Conservation (phyloP, 2,329 filamentous ascomycete genomes). For the Zelopaecilomyces penicillatus region DNA sequence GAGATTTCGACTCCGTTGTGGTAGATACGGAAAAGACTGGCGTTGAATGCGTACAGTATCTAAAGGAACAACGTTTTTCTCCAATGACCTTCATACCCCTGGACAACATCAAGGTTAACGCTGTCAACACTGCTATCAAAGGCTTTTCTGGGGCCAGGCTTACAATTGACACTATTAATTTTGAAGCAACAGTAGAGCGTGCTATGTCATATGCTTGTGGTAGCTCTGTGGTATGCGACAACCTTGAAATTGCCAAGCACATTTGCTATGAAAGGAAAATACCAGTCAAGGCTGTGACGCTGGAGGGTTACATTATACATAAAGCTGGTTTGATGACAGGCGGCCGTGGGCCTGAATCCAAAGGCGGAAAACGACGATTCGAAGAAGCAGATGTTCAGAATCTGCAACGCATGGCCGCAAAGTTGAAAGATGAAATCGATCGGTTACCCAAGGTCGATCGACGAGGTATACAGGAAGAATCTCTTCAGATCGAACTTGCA, state of each 20-base stretch:
- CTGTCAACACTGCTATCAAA: slow-evolving; percentile 83
- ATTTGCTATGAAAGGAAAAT: slow-evolving; percentile 80
- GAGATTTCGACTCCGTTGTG: slow-evolving; percentile 88
- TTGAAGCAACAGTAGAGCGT: slow-evolving; percentile 77
- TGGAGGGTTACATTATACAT: slow-evolving; percentile 94
- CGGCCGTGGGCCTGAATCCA: slow-evolving; percentile 70
- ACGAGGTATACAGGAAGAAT: slow-evolving; percentile 69
- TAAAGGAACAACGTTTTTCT: slow-evolving; percentile 79
- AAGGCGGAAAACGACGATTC: slow-evolving; percentile 70
- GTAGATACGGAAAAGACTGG: slow-evolving; percentile 94
- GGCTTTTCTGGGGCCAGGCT: slow-evolving; percentile 78
- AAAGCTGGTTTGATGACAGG: slow-evolving; percentile 96
- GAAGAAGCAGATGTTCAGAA: slow-evolving; percentile 86
- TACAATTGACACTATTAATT: slow-evolving; percentile 94
- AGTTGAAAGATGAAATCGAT: slow-evolving; percentile 67
- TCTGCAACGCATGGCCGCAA: slow-evolving; percentile 66
- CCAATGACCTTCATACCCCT: slow-evolving; percentile 93
- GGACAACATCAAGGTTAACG: slow-evolving; percentile 93
- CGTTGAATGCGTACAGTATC: slow-evolving; percentile 86
- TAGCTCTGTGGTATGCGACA: slow-evolving; percentile 90
- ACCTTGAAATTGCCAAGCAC: slow-evolving; percentile 74
- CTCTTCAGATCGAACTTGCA: slow-evolving; percentile 67
- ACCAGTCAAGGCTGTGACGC: slow-evolving; percentile 85
- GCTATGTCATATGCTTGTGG: slow-evolving; percentile 94
- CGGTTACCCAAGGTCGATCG: slow-evolving; percentile 73